A percentile compares a stretch with the other conserved stretches of the same genome.
Conservation (phyloP, 2,329 filamentous ascomycete species). For the Graphilbum ipis-grandicollis region DNA sequence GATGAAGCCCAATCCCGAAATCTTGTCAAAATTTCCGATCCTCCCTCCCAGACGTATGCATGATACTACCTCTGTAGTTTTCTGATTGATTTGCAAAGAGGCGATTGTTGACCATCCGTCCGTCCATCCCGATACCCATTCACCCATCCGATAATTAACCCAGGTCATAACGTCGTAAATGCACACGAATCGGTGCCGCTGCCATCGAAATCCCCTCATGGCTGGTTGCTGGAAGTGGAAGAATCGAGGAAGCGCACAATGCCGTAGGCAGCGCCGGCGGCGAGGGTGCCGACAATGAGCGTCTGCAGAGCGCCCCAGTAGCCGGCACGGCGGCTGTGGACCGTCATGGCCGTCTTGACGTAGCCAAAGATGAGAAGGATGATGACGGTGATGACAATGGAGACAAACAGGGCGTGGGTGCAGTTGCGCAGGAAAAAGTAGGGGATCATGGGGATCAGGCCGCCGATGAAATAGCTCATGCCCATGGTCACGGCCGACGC, state of each 20-base stretch:
- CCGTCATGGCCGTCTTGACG: slow-evolving; percentile 39
- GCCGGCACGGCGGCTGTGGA: slow-evolving; percentile 31
- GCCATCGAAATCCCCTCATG: too few relatives aligned
- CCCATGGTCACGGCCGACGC: slow-evolving; percentile 49
- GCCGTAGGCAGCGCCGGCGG: slow-evolving; percentile 47
- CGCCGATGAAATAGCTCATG: slow-evolving; percentile 51
- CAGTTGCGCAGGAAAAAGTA: slow-evolving; percentile 42
- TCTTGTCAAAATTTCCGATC: too few relatives aligned
- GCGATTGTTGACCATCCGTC: too few relatives aligned
- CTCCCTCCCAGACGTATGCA: too few relatives aligned
- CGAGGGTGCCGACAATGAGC: slow-evolving; percentile 44
- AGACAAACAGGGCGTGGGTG: slow-evolving; percentile 35
- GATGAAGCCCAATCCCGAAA: too few relatives aligned
- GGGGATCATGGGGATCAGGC: slow-evolving; percentile 51
- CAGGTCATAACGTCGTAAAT: too few relatives aligned
- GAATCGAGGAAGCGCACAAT: slow-evolving; percentile 40
- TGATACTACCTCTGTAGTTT: too few relatives aligned
- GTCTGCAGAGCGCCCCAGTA: slow-evolving; percentile 46
- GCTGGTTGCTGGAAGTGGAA: slow-evolving; percentile 4
- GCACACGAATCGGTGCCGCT: too few relatives aligned
- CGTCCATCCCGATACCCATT: too few relatives aligned
- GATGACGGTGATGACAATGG: slow-evolving; percentile 40
- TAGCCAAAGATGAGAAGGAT: slow-evolving; percentile 49
- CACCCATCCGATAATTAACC: too few relatives aligned
- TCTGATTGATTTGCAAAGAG: too few relatives aligned